Evolutionary conservation across 2,329 filamentous ascomycete genomes (phyloP).

Genomic region (Aspergillus brasiliensis): DNA sequence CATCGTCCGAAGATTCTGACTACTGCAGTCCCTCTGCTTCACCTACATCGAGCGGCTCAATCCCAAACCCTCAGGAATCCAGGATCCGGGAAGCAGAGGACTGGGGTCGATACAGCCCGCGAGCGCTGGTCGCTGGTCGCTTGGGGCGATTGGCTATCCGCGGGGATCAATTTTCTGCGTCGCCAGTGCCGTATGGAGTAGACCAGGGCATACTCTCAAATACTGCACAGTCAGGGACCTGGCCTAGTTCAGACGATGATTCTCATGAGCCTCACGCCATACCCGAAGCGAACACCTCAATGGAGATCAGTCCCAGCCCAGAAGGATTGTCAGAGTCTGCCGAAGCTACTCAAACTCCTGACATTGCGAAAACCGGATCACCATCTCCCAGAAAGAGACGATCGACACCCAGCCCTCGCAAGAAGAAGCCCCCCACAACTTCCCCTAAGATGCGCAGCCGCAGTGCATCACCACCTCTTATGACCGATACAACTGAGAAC

Average conservation of each 20-base stretch:
- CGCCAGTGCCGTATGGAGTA: conserved; percentile 16
- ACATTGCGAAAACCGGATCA: conserved; percentile 11
- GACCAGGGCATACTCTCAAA: conserved; percentile 12
- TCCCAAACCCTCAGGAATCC: conserved; percentile 33
- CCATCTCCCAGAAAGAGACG: conserved; percentile 23
- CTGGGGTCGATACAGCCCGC: conserved; percentile 40
- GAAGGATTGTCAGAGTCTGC: conserved; percentile 16
- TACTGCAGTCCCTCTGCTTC: conserved; percentile 33
- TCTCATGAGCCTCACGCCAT: conserved; percentile 19
- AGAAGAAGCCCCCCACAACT: conserved; percentile 22
- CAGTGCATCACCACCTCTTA: conserved; percentile 38
- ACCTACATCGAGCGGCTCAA: conserved; percentile 36
- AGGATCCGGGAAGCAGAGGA: conserved; percentile 36
- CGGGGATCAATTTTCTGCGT: conserved; percentile 28
- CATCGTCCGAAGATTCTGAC: conserved; percentile 36
- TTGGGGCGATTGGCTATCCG: conserved; percentile 45
- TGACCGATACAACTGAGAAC: conserved; percentile 28
- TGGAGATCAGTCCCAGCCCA: conserved; percentile 9
- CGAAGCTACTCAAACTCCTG: conserved; percentile 6
- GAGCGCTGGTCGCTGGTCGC: conserved; percentile 41
- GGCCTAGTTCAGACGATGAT: conserved; percentile 9
- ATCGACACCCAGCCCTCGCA: conserved; percentile 25
- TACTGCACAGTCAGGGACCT: conserved; percentile 19
- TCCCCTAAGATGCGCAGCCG: conserved; percentile 29
- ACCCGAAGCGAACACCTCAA: conserved; percentile 21